Evolutionary conservation across 192 early-diverging fungal genomes (phyloP), one percentile per base, ranked within the genome.

Genomic region (Linnemannia exigua): DNA sequence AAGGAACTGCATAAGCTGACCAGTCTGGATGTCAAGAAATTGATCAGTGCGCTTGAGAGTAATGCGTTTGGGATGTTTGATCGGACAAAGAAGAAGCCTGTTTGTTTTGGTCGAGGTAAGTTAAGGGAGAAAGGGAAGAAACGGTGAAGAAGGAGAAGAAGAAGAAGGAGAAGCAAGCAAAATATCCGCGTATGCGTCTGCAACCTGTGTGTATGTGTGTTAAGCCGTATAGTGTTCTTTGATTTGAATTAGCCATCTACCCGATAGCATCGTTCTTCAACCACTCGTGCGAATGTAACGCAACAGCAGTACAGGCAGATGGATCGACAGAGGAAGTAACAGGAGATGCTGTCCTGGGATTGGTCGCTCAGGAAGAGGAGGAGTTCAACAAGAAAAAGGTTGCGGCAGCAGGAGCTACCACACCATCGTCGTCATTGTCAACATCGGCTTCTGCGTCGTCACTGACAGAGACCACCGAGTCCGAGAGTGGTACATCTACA

Each of bases 41-140:
- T 94, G 74, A 88, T 94, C 63, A 91, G 90, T 37, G 71, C 79
- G 25, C 87, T 94, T 51, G 94, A 95, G 73, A 91, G 90, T 75
- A 95, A 94, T 85, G 93, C 92, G 1, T 95, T 95, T 88, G 94
- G 94, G 5, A 79, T 95, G 61, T 94, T 89, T 89, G 81, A 88
- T 68, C 72, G 79, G 9, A 70, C 88, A 11, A 87, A 82, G 36
- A 87, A 72, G 28, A 87, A 82, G 22, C 67, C 69, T 22, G 51
- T 88, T 51, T 88, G 87, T 70, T 89, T 89, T 66, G 90, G 90
- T 25, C 81, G 90, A 88, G 90, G 90, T 89, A 82, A 36, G 17
- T 11, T 44, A 69, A n/a, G 17, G 15, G 33, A 16, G 14, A 11
- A 16, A 14, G 1, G 16, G 6, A 74, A 25, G 20, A n/a, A n/a